phyloP scores from a whole-genome alignment of 495 filamentous ascomycete genomes.

The Aspergillus nanangensis region DNA sequence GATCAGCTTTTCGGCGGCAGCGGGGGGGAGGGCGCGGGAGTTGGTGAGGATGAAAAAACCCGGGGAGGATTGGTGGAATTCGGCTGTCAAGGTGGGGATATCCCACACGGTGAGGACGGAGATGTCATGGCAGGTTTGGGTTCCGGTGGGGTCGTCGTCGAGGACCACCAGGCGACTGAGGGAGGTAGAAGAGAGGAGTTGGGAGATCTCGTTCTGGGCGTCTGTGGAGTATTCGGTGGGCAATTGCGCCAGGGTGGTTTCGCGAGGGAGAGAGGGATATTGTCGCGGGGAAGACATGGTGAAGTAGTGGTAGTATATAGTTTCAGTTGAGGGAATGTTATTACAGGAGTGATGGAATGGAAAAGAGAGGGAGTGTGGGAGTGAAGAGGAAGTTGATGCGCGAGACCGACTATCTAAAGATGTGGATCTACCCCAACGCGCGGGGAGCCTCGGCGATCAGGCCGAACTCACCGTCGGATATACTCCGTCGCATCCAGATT shows the following conservation, averaged over 20 bases:
- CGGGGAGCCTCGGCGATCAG: constrained; percentile 3
- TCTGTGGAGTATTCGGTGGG: constrained; percentile 28
- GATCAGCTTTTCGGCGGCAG: constrained; percentile 37
- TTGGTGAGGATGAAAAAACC: constrained; percentile 58
- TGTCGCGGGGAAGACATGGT: constrained; percentile 20
- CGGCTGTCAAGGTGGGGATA: constrained; percentile 30
- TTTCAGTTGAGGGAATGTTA: no score
- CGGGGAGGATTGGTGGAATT: constrained; percentile 28
- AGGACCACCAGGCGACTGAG: constrained; percentile 44
- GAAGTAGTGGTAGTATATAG: no score
- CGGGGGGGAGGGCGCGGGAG: constrained; percentile 46
- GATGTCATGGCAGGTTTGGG: constrained; percentile 54
- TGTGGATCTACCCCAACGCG: not conserved
- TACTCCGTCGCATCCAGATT: not conserved
- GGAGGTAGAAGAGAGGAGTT: constrained; percentile 24
- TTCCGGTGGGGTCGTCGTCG: constrained; percentile 54
- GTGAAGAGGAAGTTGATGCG: not conserved
- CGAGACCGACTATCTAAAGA: no score
- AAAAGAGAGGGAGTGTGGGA: not conserved
- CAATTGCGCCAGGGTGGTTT: constrained; percentile 26
- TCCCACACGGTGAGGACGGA: constrained; percentile 53
- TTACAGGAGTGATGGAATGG: no score
- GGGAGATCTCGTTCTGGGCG: constrained; percentile 31
- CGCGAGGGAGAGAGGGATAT: constrained; percentile 24
- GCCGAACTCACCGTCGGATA: no score